Evolutionary conservation across 306 rosid species (phyloP).

Genomic region (Dicorynia guianensis): DNA sequence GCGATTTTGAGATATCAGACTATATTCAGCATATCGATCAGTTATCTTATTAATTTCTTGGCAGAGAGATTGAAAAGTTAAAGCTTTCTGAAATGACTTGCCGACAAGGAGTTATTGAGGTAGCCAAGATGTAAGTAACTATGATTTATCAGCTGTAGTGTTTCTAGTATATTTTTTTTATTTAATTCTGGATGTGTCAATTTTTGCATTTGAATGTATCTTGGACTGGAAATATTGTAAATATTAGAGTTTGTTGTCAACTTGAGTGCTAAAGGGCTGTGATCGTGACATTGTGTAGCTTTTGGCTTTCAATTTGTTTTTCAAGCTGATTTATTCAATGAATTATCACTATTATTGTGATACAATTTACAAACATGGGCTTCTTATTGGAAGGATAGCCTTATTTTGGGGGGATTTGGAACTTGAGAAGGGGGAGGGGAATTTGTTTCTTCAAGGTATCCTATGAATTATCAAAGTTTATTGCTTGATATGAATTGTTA

Average conservation of each 20-base stretch:
- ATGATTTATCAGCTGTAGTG: constrained; percentile 10
- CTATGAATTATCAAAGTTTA: background rate
- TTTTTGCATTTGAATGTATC: constrained; percentile 27
- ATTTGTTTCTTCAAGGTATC: background rate
- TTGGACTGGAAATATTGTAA: background rate
- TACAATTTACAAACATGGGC: background rate
- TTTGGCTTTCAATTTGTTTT: background rate
- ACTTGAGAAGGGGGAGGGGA: background rate
- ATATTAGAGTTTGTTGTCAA: background rate
- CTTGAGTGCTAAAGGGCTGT: background rate
- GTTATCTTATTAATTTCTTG: constrained; percentile 33
- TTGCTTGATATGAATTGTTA: constrained; percentile 20
- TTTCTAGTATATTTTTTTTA: constrained; percentile 9
- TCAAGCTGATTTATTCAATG: background rate
- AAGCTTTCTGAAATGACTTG: constrained; percentile 93
- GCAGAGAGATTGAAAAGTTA: constrained; percentile 96
- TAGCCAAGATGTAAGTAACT: constrained; percentile 91
- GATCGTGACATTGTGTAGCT: background rate
- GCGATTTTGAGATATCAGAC: constrained; percentile 5
- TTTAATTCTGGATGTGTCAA: background rate
- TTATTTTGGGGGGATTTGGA: background rate
- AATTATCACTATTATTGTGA: background rate
- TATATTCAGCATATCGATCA: constrained; percentile 19
- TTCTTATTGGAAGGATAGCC: background rate
- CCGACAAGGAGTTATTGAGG: constrained; percentile 94